Percentiles rank a stretch among this genome's conserved stretches.
Conservation (phyloP, 345 rosid genomes). For the Firmiana major region DNA sequence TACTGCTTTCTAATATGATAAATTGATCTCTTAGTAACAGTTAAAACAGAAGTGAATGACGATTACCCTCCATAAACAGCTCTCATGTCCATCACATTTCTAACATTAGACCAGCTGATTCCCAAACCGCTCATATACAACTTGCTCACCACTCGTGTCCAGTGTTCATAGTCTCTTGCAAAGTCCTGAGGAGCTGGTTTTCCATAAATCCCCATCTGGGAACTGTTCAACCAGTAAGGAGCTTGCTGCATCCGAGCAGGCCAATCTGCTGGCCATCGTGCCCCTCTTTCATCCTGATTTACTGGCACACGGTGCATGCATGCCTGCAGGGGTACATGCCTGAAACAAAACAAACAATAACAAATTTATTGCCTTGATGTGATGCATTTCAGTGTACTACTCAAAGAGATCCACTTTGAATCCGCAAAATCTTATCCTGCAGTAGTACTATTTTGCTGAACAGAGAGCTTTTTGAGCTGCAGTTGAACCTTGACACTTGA, state of each 20-base stretch:
- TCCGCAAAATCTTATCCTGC: not conserved
- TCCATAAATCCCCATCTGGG: constrained; percentile 92
- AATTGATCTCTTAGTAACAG: not conserved
- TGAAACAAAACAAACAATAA: constrained; percentile 24
- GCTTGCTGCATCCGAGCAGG: constrained; percentile 57
- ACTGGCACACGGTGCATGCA: constrained; percentile 73
- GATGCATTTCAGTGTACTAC: not conserved
- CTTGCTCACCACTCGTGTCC: constrained; percentile 66
- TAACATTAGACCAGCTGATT: constrained; percentile 74
- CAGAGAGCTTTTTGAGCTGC: not conserved
- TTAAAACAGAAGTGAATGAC: not conserved
- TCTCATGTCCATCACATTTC: constrained; percentile 95
- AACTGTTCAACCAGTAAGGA: constrained; percentile 79
- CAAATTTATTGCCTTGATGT: not conserved
- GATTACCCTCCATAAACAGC: constrained; percentile 89
- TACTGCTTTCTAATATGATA: not conserved
- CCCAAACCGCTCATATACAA: constrained; percentile 73
- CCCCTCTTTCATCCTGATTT: constrained; percentile 50
- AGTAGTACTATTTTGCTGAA: not conserved
- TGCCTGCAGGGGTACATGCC: constrained; percentile 82
- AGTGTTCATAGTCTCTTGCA: constrained; percentile 62
- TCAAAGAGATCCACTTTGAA: not conserved
- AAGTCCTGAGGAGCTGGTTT: constrained; percentile 86
- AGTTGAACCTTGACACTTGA: not conserved
- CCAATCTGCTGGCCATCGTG: constrained; percentile 77